Evolutionary conservation across 2,329 filamentous ascomycete species (phyloP).

Genomic region (Lachnellula hyalina): DNA sequence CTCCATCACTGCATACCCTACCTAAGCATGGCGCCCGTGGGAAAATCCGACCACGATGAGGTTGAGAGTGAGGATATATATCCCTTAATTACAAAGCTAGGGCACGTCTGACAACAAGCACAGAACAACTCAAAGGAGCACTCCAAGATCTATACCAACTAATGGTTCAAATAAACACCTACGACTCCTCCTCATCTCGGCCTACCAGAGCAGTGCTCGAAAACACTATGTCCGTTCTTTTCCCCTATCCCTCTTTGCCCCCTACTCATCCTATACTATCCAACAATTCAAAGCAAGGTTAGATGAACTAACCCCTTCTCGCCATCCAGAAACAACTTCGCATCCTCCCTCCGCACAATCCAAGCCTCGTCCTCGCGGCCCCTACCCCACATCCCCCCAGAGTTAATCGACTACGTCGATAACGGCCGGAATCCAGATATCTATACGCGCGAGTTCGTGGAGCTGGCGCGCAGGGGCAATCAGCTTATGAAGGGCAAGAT

Average conservation of each 20-base stretch:
- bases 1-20: not conserved
- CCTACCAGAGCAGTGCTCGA: slow-evolving; percentile 48
- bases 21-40: slow-evolving; percentile 33
- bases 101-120: not conserved
- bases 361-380: slow-evolving; percentile 33
- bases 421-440: slow-evolving; percentile 68
- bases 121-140: slow-evolving; percentile 55
- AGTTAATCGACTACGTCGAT: slow-evolving; percentile 64
- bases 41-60: slow-evolving; percentile 32
- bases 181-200: slow-evolving; percentile 48
- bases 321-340: slow-evolving; percentile 37
- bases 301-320: slow-evolving; percentile 31
- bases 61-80: slow-evolving; percentile 31
- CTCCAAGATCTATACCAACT: slow-evolving; percentile 60
- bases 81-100: not conserved
- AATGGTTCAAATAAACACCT: slow-evolving; percentile 57
- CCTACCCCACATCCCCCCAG: slow-evolving; percentile 53
- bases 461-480: slow-evolving; percentile 60
- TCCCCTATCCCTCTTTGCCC: not conserved
- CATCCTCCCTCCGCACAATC: slow-evolving; percentile 35
- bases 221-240: slow-evolving; percentile 41
- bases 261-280: too few relatives aligned
- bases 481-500: slow-evolving; percentile 63
- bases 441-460: slow-evolving; percentile 69
- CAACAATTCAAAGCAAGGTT: not conserved